These are phyloP conservation scores for Diaporthe citrichinensis DNA, from an alignment of 2,329 filamentous ascomycete genomes.

Conservation along the genomic window DNA sequence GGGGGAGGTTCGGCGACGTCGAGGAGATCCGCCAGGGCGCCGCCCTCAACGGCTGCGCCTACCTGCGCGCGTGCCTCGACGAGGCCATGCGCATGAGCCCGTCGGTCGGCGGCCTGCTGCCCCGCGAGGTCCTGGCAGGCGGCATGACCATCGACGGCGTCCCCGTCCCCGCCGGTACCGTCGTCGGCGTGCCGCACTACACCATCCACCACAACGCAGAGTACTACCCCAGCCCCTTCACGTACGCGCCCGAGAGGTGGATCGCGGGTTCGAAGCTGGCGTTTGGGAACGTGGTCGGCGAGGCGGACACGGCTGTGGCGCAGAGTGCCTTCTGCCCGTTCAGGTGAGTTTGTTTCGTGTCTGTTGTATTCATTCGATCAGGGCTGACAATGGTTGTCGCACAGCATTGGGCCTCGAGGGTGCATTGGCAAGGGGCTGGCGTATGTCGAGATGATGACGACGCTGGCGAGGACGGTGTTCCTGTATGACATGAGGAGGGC, in stretches of 20 bases:
- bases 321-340: conserved; percentile 83
- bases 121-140: conserved; percentile 70
- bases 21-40: conserved; percentile 70
- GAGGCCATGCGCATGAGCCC: conserved; percentile 76
- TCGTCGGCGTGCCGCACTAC: conserved; percentile 77
- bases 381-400: background rate
- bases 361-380: no score
- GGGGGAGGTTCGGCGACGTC: conserved; percentile 62
- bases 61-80: conserved; percentile 75
- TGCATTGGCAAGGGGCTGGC: conserved; percentile 81
- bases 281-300: conserved; percentile 57
- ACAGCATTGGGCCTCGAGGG: conserved; percentile 73
- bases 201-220: conserved; percentile 76
- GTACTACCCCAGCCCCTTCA: conserved; percentile 73
- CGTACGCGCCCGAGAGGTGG: conserved; percentile 77
- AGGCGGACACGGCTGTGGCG: conserved; percentile 67
- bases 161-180: conserved; percentile 68
- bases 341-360: conserved; percentile 47
- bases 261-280: conserved; percentile 61
- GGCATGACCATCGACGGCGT: conserved; percentile 69
- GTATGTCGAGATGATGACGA: conserved; percentile 76
- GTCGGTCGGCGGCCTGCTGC: conserved; percentile 71
- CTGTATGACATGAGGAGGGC: conserved; percentile 72
- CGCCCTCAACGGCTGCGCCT: conserved; percentile 64
- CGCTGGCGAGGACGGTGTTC: conserved; percentile 73